These are phyloP conservation scores for Carpinus viminea DNA, from an alignment of 306 rosid species.

Conservation along the genomic window DNA sequence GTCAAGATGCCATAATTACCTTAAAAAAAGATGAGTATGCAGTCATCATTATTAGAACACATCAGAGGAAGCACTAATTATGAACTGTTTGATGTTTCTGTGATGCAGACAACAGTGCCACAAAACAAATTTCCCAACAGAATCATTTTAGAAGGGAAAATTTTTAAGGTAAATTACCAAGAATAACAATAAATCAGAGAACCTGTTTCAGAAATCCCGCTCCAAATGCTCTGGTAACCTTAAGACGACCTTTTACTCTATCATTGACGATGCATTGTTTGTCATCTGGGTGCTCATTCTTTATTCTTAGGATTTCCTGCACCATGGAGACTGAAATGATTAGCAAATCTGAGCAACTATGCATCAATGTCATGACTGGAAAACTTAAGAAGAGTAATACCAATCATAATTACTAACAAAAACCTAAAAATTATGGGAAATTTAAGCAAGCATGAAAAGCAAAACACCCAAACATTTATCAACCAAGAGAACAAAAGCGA, in stretches of 20 bases:
- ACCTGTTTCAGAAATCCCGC: conserved; percentile 99
- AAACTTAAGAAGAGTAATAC: conserved; percentile 9
- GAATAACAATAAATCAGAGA: conserved; percentile 16
- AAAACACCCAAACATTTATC: conserved; percentile 10
- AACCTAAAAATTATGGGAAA: not conserved
- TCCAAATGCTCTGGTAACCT: conserved; percentile 97
- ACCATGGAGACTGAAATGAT: conserved; percentile 19
- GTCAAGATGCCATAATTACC: not conserved
- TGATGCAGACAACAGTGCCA: not conserved
- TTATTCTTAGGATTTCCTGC: conserved; percentile 91
- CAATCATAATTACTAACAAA: not conserved
- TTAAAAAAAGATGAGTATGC: not conserved
- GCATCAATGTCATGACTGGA: conserved; percentile 16
- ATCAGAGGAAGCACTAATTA: not conserved
- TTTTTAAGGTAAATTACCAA: conserved; percentile 3
- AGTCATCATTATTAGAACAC: not conserved
- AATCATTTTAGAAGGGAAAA: conserved; percentile 16
- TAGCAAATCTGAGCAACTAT: conserved; percentile 27
- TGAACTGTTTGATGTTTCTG: not conserved
- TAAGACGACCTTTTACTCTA: conserved; percentile 96
- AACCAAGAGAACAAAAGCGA: conserved; percentile 10
- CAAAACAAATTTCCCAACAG: not conserved
- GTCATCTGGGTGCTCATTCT: conserved; percentile 95
- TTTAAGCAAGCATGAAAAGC: conserved; percentile 8
- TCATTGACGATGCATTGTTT: conserved; percentile 77